These are phyloP conservation scores for Cynanchum wilfordii DNA, from an alignment of 257 asterid species.

Conservation along the genomic window DNA sequence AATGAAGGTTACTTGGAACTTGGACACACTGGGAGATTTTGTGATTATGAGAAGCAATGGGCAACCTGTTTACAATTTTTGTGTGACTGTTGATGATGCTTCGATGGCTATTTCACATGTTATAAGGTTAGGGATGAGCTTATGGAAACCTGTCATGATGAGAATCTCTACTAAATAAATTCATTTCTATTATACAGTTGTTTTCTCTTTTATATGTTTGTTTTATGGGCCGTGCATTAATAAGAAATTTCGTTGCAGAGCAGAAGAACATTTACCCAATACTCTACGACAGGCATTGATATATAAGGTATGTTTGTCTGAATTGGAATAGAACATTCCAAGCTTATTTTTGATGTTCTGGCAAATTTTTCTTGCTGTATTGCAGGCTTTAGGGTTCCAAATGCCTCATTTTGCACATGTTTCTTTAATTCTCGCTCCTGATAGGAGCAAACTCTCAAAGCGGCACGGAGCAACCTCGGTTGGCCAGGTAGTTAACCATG, in stretches of 20 bases:
- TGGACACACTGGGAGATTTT: conserved; percentile 92
- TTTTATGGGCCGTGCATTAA: conserved; percentile 9
- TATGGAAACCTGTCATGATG: not conserved
- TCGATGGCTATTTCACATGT: conserved; percentile 98
- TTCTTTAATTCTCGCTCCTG: conserved; percentile 93
- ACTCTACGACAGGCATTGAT: conserved; percentile 92
- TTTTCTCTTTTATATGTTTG: conserved; percentile 12
- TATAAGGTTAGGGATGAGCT: conserved; percentile 50
- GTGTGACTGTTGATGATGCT: conserved; percentile 97
- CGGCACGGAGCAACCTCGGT: conserved; percentile 99
- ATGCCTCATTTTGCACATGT: conserved; percentile 96
- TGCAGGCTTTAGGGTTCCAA: conserved; percentile 76
- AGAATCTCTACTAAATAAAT: not conserved
- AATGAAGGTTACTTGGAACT: conserved; percentile 85
- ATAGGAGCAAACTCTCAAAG: conserved; percentile 91
- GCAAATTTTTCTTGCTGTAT: conserved; percentile 18
- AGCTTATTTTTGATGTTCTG: not conserved
- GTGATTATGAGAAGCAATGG: conserved; percentile 99
- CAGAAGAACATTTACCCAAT: conserved; percentile 97
- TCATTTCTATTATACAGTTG: not conserved
- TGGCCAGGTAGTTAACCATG: conserved; percentile 67
- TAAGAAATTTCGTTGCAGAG: conserved; percentile 49
- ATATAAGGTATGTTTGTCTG: conserved; percentile 51
- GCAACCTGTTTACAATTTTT: conserved; percentile 96
- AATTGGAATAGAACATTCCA: not conserved